phyloP scores from a whole-genome alignment of 75 land plant genomes.

The Cryptomeria japonica region DNA sequence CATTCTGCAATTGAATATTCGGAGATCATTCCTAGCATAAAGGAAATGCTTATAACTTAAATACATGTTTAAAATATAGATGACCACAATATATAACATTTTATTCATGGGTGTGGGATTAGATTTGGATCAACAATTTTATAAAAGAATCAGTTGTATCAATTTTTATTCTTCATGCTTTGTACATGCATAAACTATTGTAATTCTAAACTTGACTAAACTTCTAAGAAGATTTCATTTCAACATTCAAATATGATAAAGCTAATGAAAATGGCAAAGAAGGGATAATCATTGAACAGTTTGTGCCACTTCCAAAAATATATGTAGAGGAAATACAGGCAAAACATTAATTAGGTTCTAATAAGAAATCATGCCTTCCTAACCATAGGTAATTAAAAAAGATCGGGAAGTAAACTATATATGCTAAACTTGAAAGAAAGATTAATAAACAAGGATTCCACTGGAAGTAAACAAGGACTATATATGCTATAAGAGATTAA shows the following conservation, averaged over 20 bases:
- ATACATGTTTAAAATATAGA: not conserved
- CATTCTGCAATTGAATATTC: not conserved
- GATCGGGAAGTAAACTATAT: not conserved
- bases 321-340: not conserved
- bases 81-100: not conserved
- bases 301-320: not conserved
- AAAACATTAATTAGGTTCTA: not conserved
- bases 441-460: not conserved
- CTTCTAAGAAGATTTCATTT: not conserved
- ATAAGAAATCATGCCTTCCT: not conserved
- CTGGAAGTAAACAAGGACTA: not conserved
- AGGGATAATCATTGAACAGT: not conserved
- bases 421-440: not conserved
- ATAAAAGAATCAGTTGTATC: not conserved
- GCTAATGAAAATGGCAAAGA: not conserved
- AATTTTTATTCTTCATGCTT: not conserved
- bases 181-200: not conserved
- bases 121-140: not conserved
- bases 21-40: not conserved
- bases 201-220: not conserved
- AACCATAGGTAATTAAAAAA: not conserved
- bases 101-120: not conserved
- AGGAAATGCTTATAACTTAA: not conserved
- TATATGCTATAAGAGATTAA: not conserved
- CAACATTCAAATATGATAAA: not conserved